These are phyloP conservation scores for Rhizopus arrhizus DNA, from an alignment of 371 early-diverging fungal genomes.

Conservation along the genomic window DNA sequence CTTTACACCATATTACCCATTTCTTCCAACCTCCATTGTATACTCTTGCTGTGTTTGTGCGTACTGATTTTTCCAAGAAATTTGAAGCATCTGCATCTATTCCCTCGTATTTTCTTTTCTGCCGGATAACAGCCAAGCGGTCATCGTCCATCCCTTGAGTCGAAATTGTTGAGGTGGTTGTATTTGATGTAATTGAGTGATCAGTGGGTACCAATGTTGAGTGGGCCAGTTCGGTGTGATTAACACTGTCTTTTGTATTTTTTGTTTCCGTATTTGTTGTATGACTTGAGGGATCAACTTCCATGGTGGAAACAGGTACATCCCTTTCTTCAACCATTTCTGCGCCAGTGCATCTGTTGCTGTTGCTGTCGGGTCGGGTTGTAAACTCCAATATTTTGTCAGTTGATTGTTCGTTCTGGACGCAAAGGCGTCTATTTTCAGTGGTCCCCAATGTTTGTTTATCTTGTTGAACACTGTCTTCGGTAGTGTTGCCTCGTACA, in stretches of 20 bases:
- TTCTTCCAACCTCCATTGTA: neutral
- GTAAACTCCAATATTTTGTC: neutral
- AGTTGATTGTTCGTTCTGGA: conserved; percentile 3
- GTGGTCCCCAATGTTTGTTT: conserved; percentile 1
- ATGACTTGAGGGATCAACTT: conserved; percentile 9
- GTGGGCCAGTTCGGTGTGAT: too few relatives aligned
- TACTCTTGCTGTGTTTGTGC: neutral
- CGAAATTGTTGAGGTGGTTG: too few relatives aligned
- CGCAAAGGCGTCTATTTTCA: conserved; percentile 9
- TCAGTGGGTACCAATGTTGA: too few relatives aligned
- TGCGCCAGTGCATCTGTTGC: conserved; percentile 9
- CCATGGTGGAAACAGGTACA: conserved; percentile 9
- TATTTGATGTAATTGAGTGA: too few relatives aligned
- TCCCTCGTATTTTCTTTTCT: too few relatives aligned
- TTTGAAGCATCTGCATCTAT: too few relatives aligned
- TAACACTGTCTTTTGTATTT: too few relatives aligned
- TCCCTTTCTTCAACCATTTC: conserved; percentile 1
- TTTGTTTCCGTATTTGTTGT: too few relatives aligned
- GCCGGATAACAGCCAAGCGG: too few relatives aligned
- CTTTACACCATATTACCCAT: neutral
- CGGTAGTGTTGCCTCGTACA: too few relatives aligned
- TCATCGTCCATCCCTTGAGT: too few relatives aligned
- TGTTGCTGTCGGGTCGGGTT: neutral
- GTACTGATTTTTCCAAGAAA: neutral
- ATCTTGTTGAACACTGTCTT: too few relatives aligned